Evolutionary conservation across 2,329 filamentous ascomycete species (phyloP), one percentile per base, ranked within the genome.

Genomic region (Pseudogymnoascus sp.): DNA sequence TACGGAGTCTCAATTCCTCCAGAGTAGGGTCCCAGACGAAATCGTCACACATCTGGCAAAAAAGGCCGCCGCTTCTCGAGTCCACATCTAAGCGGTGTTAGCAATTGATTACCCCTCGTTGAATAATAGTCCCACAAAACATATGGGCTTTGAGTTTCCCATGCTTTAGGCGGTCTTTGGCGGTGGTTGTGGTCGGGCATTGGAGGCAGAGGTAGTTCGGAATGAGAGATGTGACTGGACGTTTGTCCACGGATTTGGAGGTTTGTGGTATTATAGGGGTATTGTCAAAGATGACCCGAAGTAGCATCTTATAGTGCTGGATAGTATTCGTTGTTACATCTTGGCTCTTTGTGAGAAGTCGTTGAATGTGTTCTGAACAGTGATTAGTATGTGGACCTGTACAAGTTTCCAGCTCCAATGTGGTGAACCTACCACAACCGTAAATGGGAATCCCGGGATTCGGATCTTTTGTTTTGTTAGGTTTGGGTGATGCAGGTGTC

Each of bases 11-110:
- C 63, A 92, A 82, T 61, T 89, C 87, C 72, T 95, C 90, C 4
- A 95, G 79, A 5, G 88, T 89, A 5, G 89, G 88, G 69, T 95
- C 90, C 81, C 90, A 93, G 33, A 95, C 87, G 67, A 91, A 86
- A 73, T 95, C 90, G 71, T 89, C 84, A 72, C 90, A 95, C 72
- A 91, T 87, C 67, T 91, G 88, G 74, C 90, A 95, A 75, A 88
- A 93, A 6, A 95, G 77, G 60, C 85, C 82, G 40, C 90, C 90
- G 68, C 83, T 88, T 64, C 86, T 81, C 23, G 90, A 93, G 71
- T 95, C 90, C 40, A 93, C 88, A 72, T 89, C 89, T 92, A 68
- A 59, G 44, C 19, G n/a, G 7, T 50, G 44, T 66, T 53, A 67
- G 62, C 46, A 46, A 21, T 23, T 50, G 50, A 63, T 61, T 42